These are phyloP conservation scores for Physocladia obscura DNA, from an alignment of 192 early-diverging fungal genomes.

Conservation along the genomic window DNA sequence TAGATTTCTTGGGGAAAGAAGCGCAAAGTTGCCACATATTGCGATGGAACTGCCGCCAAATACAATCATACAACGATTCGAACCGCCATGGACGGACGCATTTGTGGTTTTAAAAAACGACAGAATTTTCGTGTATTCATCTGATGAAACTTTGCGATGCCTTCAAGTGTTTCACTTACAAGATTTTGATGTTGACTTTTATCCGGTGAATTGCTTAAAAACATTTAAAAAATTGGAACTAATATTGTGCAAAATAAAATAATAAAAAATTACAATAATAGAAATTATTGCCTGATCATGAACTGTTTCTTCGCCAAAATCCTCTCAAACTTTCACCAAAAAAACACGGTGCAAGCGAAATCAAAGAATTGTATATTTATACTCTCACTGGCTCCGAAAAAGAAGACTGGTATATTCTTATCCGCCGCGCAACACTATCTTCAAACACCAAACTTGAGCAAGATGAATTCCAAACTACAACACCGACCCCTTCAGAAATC, in stretches of 20 bases:
- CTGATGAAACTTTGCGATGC: slow-evolving; percentile 74
- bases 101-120: slow-evolving; percentile 77
- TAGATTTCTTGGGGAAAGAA: slow-evolving; percentile 36
- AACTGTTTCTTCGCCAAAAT: slow-evolving; percentile 42
- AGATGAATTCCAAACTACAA: background rate
- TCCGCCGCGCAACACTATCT: slow-evolving; percentile 61
- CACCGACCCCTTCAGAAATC: background rate
- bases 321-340: slow-evolving; percentile 34
- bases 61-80: background rate
- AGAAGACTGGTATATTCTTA: slow-evolving; percentile 87
- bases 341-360: background rate
- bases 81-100: slow-evolving; percentile 29
- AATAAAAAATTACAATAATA: background rate
- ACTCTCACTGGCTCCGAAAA: slow-evolving; percentile 60
- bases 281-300: slow-evolving; percentile 27
- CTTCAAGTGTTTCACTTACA: slow-evolving; percentile 73
- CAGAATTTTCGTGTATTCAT: slow-evolving; percentile 81
- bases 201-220: slow-evolving; percentile 5
- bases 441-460: background rate
- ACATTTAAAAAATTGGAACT: background rate
- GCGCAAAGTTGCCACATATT: slow-evolving; percentile 17
- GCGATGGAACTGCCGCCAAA: background rate
- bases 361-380: slow-evolving; percentile 38
- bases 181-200: slow-evolving; percentile 58
- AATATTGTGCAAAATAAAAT: background rate